Conservation (phyloP, 176 grass and related monocot species). For the Bothriochloa decipiens region DNA sequence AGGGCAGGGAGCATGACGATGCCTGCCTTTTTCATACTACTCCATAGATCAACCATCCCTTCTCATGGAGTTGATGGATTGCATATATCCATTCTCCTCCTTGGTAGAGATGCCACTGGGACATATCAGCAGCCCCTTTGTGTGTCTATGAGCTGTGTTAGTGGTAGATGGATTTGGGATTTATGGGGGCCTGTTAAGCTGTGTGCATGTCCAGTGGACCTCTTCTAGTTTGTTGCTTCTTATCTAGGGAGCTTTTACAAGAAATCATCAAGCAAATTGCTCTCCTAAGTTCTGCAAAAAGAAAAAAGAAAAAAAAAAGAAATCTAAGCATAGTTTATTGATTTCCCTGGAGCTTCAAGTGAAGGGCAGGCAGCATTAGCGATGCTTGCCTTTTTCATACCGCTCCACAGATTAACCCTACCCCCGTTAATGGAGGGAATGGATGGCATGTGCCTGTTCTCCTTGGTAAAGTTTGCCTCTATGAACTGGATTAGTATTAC, state of each 20-base stretch:
- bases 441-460: slow-evolving; percentile 12
- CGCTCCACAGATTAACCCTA: slow-evolving; percentile 42
- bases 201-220: not conserved
- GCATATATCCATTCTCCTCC: slow-evolving; percentile 16
- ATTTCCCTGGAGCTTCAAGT: slow-evolving; percentile 54
- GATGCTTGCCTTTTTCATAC: slow-evolving; percentile 65
- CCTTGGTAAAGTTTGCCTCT: slow-evolving; percentile 21
- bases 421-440: slow-evolving; percentile 33
- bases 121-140: slow-evolving; percentile 4
- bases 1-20: slow-evolving; percentile 41
- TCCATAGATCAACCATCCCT: slow-evolving; percentile 40
- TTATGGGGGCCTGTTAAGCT: not conserved
- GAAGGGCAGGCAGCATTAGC: slow-evolving; percentile 44
- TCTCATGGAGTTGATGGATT: slow-evolving; percentile 25
- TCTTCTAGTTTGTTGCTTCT: not conserved
- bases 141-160: too few relatives aligned
- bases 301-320: not conserved
- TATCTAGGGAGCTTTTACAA: not conserved
- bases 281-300: not conserved
- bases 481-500: not conserved
- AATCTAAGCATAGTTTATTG: not conserved
- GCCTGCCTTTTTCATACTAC: slow-evolving; percentile 65
- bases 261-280: not conserved
- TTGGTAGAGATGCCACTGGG: slow-evolving; percentile 38
- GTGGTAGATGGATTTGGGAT: too few relatives aligned